Percentiles rank a stretch among this genome's conserved stretches.
Conservation (phyloP, 2,329 filamentous ascomycete species). For the Fusarium sp. region DNA sequence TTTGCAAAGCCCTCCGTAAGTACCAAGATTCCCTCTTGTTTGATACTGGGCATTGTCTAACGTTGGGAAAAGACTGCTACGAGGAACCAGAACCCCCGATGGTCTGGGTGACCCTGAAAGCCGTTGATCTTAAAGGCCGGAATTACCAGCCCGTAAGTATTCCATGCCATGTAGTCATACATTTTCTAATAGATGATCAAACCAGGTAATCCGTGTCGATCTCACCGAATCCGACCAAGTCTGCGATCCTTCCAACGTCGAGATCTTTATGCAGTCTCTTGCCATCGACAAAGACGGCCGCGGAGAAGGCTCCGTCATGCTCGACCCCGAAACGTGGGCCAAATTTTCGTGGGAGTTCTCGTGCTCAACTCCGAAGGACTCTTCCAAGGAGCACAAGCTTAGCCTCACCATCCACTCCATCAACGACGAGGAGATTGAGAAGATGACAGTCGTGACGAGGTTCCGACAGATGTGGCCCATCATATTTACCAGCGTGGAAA, state of each 20-base stretch:
- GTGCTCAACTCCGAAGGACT: background rate
- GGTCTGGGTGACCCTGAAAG: background rate
- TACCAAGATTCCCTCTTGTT: background rate
- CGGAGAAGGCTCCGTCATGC: background rate
- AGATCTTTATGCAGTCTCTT: background rate
- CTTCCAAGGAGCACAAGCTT: conserved; percentile 3
- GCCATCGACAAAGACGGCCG: background rate
- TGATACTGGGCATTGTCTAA: background rate
- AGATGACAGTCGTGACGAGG: background rate
- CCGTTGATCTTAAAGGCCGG: background rate
- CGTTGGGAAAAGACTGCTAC: background rate
- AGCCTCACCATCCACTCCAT: background rate
- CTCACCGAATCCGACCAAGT: background rate
- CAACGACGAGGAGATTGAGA: background rate
- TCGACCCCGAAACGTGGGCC: background rate
- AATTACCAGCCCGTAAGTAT: background rate
- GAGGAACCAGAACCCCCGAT: background rate
- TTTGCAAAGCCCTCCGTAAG: background rate
- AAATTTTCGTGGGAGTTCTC: background rate
- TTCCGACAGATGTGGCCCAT: background rate
- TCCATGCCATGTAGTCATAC: background rate
- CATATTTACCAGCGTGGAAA: conserved; percentile 1
- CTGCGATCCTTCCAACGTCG: background rate
- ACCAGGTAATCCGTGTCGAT: background rate
- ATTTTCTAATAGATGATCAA: background rate